These are phyloP conservation scores for Miscanthus lutarioriparius DNA, from an alignment of 176 grass and related monocot genomes.

Conservation along the genomic window DNA sequence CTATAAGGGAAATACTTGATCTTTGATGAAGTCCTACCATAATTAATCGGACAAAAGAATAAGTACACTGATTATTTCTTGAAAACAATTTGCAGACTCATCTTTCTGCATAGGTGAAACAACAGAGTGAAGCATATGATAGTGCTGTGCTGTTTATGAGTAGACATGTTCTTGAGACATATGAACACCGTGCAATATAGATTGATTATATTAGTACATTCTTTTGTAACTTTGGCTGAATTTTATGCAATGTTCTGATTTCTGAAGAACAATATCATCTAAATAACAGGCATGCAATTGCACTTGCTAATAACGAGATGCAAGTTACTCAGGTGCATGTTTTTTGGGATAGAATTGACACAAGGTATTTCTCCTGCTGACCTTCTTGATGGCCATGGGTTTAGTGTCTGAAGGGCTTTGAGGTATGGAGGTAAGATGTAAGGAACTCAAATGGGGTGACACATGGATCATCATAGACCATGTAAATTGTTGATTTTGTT, in stretches of 20 bases:
- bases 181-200: neutral
- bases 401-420: neutral
- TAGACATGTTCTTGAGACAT: neutral
- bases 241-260: neutral
- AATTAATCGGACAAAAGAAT: neutral
- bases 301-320: neutral
- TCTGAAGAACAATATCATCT: neutral
- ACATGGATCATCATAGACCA: neutral
- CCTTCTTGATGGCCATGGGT: neutral
- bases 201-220: neutral
- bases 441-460: neutral
- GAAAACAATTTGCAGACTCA: neutral
- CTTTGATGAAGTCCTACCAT: neutral
- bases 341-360: neutral
- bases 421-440: neutral
- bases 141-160: neutral
- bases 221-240: neutral
- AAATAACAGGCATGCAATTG: neutral
- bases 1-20: neutral
- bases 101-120: neutral
- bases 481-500: neutral
- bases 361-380: neutral
- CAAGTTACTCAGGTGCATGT: neutral
- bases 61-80: neutral
- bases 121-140: constrained; percentile 8